Evolutionary conservation across 1,284 basidiomycete genomes (phyloP).

Genomic region (Ganoderma sinense): DNA sequence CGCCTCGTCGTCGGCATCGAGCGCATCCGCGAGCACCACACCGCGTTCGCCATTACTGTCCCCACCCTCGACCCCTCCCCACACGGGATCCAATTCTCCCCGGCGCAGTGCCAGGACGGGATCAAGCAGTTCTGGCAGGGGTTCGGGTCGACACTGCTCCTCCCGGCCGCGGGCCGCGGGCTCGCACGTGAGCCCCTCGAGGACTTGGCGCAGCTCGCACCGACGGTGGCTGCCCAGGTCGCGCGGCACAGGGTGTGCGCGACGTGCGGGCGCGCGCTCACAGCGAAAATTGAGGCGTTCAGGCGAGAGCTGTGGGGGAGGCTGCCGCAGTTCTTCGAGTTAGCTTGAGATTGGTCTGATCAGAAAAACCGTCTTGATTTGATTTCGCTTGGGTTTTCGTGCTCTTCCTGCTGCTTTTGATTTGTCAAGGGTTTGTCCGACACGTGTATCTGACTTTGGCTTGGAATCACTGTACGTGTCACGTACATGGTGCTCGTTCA

Average conservation of each 20-base stretch:
- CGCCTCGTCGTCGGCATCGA: constrained; percentile 37
- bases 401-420: no score
- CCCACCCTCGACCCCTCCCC: constrained; percentile 10
- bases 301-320: constrained; percentile 18
- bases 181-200: constrained; percentile 24
- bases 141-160: constrained; percentile 5
- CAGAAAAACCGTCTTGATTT: no score
- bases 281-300: constrained; percentile 11
- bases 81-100: not conserved
- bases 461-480: no score
- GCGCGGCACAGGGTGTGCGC: constrained; percentile 16
- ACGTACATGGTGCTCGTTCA: no score
- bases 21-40: constrained; percentile 28
- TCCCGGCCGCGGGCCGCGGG: not conserved
- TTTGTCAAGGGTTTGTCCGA: no score
- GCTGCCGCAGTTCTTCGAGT: constrained; percentile 22
- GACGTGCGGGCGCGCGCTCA: constrained; percentile 13
- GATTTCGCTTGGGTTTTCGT: no score
- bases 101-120: constrained; percentile 15
- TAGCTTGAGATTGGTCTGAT: not conserved
- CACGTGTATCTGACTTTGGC: no score
- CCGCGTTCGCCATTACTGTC: constrained; percentile 8
- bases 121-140: constrained; percentile 15
- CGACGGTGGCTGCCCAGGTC: constrained; percentile 3
- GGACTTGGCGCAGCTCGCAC: constrained; percentile 16